Evolutionary conservation across 176 grass and related monocot genomes (phyloP), one percentile per base, ranked within the genome.

Genomic region (Lolium multiflorum): DNA sequence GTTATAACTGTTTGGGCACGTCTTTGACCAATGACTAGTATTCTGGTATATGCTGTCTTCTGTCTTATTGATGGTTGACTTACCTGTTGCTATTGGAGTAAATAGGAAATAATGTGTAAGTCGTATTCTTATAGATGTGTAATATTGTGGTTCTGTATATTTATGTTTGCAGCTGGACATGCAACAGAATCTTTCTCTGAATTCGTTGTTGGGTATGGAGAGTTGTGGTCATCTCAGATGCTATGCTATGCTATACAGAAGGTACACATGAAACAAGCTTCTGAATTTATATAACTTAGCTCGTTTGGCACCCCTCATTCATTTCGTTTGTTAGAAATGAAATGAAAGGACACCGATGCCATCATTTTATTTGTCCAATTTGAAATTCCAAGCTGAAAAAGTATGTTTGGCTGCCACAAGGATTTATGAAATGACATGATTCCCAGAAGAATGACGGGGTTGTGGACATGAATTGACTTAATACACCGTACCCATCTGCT

Each of bases 141-240:
- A 69, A 75, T 57, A 60, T 7, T 0, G 68, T 71, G 62, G 76
- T 83, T 86, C 51, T 81, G 5, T 18, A 28, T 74, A 60, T 81
- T 60, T 87, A 78, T 65, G 18, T 89, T 86, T 96, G 89, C 86
- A 99, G 97, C 94, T 92, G 97, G 97, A 78, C 94, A 99, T 88
- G 94, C 88, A 24, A 99, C 97, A 35, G 94, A 99, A 85, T 96
- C 97, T 77, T 98, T 98, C 82, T 91, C 97, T 22, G 97, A 99
- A 78, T 99, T 99, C 63, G 92, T 99, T 83, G 97, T 96, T 76
- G 97, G 94, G 57, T 89, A 99, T 91, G 97, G 97, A 52, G 97
- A 99, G 47, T 88, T 99, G 88, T 99, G 97, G 97, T 99, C 97
- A 84, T 87, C 94, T 67, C 94, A 96, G 67, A 94, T 99, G 97